These are phyloP conservation scores for Adiantum capillusveneris DNA, from an alignment of 75 land plant genomes.

Conservation along the genomic window DNA sequence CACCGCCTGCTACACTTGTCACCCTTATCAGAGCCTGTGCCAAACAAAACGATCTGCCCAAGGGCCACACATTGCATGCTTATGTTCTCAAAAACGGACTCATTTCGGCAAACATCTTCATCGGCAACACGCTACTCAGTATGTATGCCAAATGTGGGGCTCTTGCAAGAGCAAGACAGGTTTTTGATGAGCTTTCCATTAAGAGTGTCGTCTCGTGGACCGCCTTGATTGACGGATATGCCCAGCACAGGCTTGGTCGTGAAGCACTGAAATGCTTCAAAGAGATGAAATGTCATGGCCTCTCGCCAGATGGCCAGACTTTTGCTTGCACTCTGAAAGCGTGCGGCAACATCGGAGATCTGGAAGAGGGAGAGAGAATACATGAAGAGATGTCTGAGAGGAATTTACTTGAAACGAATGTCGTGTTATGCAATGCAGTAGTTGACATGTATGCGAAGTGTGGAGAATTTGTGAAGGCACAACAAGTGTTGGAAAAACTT, in stretches of 20 bases:
- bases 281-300: conserved; percentile 37
- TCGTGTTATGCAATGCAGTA: conserved; percentile 44
- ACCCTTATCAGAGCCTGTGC: no score
- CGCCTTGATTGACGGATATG: conserved; percentile 22
- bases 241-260: conserved; percentile 13
- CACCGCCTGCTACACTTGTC: no score
- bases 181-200: conserved; percentile 47
- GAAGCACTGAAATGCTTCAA: conserved; percentile 25
- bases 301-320: conserved; percentile 31
- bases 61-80: conserved; percentile 30
- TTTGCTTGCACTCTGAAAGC: conserved; percentile 49
- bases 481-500: conserved; percentile 29
- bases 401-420: conserved; percentile 8
- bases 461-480: conserved; percentile 42
- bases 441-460: conserved; percentile 45
- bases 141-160: conserved; percentile 47
- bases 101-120: conserved; percentile 33
- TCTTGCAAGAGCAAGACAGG: conserved; percentile 20
- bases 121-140: conserved; percentile 49
- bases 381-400: conserved; percentile 32
- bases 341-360: conserved; percentile 33
- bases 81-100: conserved; percentile 42
- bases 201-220: conserved; percentile 46
- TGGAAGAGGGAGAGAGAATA: conserved; percentile 35
- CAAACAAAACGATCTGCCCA: no score